Percentiles rank a stretch among this genome's conserved stretches.
Conservation (phyloP, 2,329 filamentous ascomycete genomes). For the Camillea tinctor region DNA sequence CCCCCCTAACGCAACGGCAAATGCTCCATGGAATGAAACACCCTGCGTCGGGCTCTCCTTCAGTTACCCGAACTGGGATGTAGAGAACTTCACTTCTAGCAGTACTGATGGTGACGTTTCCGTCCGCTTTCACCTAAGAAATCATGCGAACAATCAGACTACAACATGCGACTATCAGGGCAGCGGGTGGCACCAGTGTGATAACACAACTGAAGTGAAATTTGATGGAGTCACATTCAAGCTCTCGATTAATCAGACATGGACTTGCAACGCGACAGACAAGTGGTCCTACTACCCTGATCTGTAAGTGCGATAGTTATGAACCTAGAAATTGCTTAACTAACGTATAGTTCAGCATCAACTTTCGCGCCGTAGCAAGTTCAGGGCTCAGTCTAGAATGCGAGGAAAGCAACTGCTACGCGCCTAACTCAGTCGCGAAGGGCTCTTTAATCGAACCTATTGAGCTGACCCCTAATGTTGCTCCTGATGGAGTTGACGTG, state of each 20-base stretch:
- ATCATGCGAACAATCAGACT: conserved; percentile 16
- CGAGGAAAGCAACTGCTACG: background rate
- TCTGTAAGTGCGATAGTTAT: conserved; percentile 3
- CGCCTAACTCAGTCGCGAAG: conserved; percentile 7
- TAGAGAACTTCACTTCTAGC: conserved; percentile 8
- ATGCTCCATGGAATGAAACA: conserved; percentile 13
- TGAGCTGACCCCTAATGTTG: conserved; percentile 17
- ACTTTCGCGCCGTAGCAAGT: conserved; percentile 11
- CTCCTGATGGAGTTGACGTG: conserved; percentile 18
- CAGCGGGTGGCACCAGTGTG: conserved; percentile 11
- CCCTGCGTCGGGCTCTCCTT: conserved; percentile 18
- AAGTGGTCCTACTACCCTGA: conserved; percentile 5
- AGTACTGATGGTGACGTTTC: background rate
- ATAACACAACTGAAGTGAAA: conserved; percentile 9
- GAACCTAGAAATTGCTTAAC: background rate
- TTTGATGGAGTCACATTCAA: background rate
- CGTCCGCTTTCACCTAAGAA: conserved; percentile 13
- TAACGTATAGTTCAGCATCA: conserved; percentile 8
- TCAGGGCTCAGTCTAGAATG: conserved; percentile 4
- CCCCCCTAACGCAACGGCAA: background rate
- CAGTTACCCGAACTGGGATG: conserved; percentile 20
- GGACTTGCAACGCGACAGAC: conserved; percentile 11
- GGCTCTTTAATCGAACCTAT: conserved; percentile 16
- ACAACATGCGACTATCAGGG: conserved; percentile 5
- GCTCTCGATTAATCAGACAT: background rate